Conservation (phyloP, 2,329 filamentous ascomycete species). For the Colletotrichum camelliae region DNA sequence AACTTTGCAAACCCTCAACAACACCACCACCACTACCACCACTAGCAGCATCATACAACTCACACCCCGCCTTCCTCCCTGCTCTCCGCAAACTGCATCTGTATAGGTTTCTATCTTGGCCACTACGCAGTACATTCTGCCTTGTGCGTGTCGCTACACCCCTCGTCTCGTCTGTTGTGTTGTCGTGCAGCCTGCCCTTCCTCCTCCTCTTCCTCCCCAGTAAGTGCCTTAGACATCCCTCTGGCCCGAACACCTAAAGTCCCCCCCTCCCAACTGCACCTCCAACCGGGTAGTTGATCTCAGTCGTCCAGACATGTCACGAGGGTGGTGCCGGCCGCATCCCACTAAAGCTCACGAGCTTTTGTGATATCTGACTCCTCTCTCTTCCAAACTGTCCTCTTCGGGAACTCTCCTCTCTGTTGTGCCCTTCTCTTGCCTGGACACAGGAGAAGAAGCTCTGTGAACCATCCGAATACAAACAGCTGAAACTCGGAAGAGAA, state of each 20-base stretch:
- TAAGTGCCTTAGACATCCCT: neutral
- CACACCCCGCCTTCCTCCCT: neutral
- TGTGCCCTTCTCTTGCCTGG: neutral
- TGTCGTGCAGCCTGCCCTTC: neutral
- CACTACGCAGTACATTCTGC: neutral
- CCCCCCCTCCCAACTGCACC: neutral
- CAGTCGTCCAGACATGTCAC: neutral
- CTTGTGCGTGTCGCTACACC: neutral
- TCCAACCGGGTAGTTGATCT: neutral
- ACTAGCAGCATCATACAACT: neutral
- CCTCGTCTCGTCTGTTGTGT: neutral
- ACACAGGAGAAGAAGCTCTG: neutral
- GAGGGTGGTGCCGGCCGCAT: neutral
- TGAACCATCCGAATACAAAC: neutral
- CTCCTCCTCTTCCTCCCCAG: neutral
- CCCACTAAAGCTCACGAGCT: neutral
- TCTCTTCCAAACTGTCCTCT: neutral
- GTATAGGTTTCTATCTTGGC: neutral
- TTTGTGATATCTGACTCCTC: neutral
- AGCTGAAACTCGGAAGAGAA: neutral
- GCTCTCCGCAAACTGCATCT: neutral
- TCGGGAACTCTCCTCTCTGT: neutral
- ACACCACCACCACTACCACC: neutral
- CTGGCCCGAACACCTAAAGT: neutral
- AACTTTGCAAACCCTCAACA: neutral